Evolutionary conservation across 257 asterid species (phyloP).

Genomic region (Solanum virginianum): DNA sequence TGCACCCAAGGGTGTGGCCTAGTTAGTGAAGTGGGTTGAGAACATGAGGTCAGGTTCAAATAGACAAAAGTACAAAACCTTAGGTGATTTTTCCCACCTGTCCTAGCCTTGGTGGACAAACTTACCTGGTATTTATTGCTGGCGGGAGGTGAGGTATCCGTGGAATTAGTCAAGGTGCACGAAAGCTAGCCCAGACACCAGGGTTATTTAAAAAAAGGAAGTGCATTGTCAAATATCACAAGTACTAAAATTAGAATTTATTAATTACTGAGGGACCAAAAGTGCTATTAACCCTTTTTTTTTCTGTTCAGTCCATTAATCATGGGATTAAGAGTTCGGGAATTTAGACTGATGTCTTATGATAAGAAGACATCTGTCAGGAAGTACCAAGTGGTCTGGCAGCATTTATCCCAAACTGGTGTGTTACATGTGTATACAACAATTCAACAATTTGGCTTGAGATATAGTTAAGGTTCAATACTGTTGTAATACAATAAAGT

Average conservation of each 20-base stretch:
- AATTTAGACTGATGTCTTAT: background rate
- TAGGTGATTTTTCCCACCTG: background rate
- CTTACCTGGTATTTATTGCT: background rate
- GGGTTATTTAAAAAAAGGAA: background rate
- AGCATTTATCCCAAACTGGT: background rate
- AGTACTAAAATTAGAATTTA: background rate
- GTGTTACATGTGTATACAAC: background rate
- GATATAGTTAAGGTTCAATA: background rate
- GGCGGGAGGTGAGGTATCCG: background rate
- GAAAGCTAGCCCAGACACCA: background rate
- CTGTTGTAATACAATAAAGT: background rate
- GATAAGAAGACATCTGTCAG: background rate
- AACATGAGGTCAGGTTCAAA: background rate
- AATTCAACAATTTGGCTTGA: background rate
- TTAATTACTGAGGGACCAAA: background rate
- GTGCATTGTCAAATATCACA: background rate
- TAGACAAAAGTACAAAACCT: background rate
- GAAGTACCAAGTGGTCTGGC: background rate
- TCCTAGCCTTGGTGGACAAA: background rate
- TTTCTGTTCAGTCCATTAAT: background rate
- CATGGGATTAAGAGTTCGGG: background rate
- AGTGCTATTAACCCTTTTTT: background rate
- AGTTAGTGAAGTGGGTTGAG: background rate
- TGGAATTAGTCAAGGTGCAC: background rate
- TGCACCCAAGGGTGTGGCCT: background rate